phyloP scores from a whole-genome alignment of 768 basidiomycete species.

The Tremella mesenterica region DNA sequence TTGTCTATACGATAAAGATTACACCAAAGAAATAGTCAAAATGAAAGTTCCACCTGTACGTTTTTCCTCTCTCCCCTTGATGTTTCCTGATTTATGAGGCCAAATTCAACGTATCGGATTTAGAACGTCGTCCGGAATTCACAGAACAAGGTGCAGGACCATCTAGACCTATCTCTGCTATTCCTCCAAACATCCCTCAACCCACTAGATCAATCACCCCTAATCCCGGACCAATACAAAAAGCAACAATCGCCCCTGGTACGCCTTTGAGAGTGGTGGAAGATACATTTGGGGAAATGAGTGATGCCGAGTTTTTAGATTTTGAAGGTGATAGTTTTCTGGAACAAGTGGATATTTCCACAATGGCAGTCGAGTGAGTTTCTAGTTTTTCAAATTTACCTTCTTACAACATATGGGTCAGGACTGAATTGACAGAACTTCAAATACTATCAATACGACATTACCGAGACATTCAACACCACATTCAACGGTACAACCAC shows the following conservation, averaged over 20 bases:
- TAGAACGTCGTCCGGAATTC: conserved; percentile 40
- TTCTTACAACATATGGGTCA: no score
- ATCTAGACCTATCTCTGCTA: conserved; percentile 3
- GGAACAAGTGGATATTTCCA: background rate
- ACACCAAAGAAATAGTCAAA: conserved; percentile 72
- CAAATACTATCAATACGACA: conserved; percentile 5
- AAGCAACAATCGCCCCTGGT: conserved; percentile 14
- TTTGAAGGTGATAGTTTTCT: conserved; percentile 7
- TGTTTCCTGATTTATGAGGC: conserved; percentile 9
- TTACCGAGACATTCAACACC: background rate
- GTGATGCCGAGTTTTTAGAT: conserved; percentile 33
- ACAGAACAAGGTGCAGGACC: conserved; percentile 19
- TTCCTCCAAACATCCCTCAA: background rate
- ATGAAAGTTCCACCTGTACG: conserved; percentile 74
- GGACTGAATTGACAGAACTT: no score
- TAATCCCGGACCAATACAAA: background rate
- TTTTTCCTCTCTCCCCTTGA: conserved; percentile 12
- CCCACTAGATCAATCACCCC: background rate
- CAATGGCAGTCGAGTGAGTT: background rate
- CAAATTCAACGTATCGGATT: conserved; percentile 30
- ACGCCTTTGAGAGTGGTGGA: conserved; percentile 23
- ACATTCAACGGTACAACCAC: background rate
- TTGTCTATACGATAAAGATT: conserved; percentile 92
- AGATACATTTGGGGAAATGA: conserved; percentile 24
- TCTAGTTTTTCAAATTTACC: background rate